A percentile compares a stretch with the other conserved stretches of the same genome.
These are phyloP conservation scores for Penicillium cosmopolitanum DNA, from an alignment of 495 filamentous ascomycete species.

Conservation along the genomic window DNA sequence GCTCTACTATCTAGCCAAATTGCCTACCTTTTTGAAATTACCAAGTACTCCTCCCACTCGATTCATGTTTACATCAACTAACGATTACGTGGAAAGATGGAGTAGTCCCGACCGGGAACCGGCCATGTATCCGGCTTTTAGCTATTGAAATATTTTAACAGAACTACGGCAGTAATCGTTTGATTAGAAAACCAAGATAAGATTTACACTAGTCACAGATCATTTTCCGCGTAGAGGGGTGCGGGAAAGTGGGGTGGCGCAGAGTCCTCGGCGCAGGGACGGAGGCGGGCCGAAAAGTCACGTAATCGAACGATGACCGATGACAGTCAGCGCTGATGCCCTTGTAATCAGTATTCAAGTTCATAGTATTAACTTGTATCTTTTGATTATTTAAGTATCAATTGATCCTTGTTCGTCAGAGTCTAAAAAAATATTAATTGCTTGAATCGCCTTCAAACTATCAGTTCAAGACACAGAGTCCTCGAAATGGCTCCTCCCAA, in stretches of 20 bases:
- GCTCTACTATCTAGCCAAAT: not conserved
- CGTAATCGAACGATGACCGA: slow-evolving; percentile 4
- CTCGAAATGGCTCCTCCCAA: slow-evolving; percentile 1
- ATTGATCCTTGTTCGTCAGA: not conserved
- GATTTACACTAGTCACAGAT: no score
- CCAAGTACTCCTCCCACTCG: no score
- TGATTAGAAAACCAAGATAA: not conserved
- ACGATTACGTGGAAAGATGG: not conserved
- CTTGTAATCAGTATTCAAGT: no score
- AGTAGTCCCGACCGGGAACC: not conserved
- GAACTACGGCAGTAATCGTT: not conserved
- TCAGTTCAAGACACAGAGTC: not conserved
- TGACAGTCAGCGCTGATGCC: no score
- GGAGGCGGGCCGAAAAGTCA: not conserved
- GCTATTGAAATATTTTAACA: no score
- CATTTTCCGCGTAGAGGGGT: no score
- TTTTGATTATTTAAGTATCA: not conserved
- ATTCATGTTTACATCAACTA: not conserved
- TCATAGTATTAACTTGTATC: no score
- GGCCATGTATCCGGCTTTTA: no score
- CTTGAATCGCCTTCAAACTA: not conserved
- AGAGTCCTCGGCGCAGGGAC: no score
- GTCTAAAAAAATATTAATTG: no score
- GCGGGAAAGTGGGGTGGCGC: no score
- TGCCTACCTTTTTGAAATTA: no score